Conservation (phyloP, 108 stramenopile genomes). For the Nitzschia sp. region DNA sequence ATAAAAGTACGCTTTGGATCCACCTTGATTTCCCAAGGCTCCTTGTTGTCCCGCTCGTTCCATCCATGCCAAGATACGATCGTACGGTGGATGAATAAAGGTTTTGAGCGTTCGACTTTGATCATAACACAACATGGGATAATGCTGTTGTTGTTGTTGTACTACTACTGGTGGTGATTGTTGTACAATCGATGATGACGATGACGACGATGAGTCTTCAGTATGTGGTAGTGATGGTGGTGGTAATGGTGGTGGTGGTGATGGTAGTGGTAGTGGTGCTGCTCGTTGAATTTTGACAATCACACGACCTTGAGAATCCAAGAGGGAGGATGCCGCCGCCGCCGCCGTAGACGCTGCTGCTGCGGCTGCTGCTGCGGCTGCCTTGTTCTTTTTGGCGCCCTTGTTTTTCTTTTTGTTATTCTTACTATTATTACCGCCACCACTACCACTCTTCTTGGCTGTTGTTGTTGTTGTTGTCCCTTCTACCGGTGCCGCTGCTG, state of each 20-base stretch:
- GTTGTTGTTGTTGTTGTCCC: constrained; percentile 20
- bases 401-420: constrained; percentile 5
- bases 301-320: constrained; percentile 10
- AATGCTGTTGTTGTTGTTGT: constrained; percentile 31
- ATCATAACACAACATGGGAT: constrained; percentile 71
- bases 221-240: no score
- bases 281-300: constrained; percentile 74
- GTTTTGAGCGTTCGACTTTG: constrained; percentile 44
- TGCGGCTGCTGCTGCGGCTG: neutral
- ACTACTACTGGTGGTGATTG: neutral
- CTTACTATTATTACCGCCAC: constrained; percentile 9
- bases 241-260: no score
- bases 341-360: neutral
- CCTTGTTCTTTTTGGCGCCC: constrained; percentile 15
- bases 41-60: constrained; percentile 40
- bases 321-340: neutral
- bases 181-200: no score
- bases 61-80: constrained; percentile 47
- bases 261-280: constrained; percentile 14
- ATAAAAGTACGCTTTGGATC: constrained; percentile 70
- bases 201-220: no score
- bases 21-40: constrained; percentile 49
- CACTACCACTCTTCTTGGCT: neutral
- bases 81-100: constrained; percentile 65
- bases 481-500: neutral